Base-by-base conservation (phyloP, 1,284 basidiomycete genomes). In the Ceratobasidium theobromae region DNA sequence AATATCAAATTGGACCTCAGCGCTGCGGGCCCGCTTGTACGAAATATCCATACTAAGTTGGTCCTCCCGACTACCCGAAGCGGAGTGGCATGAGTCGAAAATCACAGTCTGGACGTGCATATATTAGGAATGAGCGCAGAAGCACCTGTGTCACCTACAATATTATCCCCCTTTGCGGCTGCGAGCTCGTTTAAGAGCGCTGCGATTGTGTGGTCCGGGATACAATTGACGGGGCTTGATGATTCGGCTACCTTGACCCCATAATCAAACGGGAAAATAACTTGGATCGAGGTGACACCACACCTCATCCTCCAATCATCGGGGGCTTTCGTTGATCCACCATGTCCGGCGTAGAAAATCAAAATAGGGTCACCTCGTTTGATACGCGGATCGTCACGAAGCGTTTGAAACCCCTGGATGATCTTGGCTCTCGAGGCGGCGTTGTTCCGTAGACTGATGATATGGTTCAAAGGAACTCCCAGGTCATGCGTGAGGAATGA, bases 381-480 rank as follows among this genome's bases (percentile, higher is more conserved):
- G 25, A 64, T 64, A 8, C 60, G 48, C 14, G 33, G 35, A 18
- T 53, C 38, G 16, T 53, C n/a, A 32, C 18, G 21, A 21, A 64
- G 33, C 6, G 12, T 11, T 25, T 38, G 60, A 12, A 64, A 53
- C 3, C 23, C 48, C 14, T 43, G 25, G 21, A 64, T 64, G 33
- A 64, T 64, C 4, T 11, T 25, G n/a, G n/a, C 9, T 6, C 60
- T 41, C 21, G 60, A 41, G 6, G 60, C 60, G 9, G 25, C 14
- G 16, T 25, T 23, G 74, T 88, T 80, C 58, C 82, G 72, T 32
- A 88, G 79, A 67, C 81, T 74, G 69, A 79, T 78, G 51, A 64
- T 64, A 12, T 64, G 60, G 40, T 18, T 12, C n/a, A 21, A 12
- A 25, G 60, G 60, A 12, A 53, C 49, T n/a, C 28, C 23, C 4